These are phyloP conservation scores for Colletotrichum sidae DNA, from an alignment of 2,329 filamentous ascomycete genomes.

Conservation along the genomic window DNA sequence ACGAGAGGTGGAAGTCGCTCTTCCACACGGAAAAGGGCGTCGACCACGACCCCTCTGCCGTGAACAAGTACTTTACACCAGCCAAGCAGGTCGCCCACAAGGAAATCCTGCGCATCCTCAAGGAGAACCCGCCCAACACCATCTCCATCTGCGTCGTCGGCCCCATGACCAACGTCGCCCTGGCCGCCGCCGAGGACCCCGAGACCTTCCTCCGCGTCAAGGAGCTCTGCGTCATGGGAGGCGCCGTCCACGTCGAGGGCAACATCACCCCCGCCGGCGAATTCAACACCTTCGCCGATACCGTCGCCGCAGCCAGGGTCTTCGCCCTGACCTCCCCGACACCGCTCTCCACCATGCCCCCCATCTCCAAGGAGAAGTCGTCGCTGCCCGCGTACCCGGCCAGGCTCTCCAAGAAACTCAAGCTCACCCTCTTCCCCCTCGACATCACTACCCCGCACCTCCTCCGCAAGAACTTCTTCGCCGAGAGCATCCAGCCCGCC, in stretches of 20 bases:
- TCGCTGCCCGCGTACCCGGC: conserved; percentile 72
- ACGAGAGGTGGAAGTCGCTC: conserved; percentile 78
- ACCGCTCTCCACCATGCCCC: conserved; percentile 85
- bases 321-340: conserved; percentile 80
- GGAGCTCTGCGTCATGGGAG: conserved; percentile 96
- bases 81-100: conserved; percentile 80
- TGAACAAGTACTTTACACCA: conserved; percentile 76
- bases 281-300: conserved; percentile 95
- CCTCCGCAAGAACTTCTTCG: conserved; percentile 71
- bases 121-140: conserved; percentile 83
- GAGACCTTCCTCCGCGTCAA: conserved; percentile 90
- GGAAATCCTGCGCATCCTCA: conserved; percentile 89
- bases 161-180: conserved; percentile 91
- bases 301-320: conserved; percentile 79
- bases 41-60: conserved; percentile 47
- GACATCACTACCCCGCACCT: conserved; percentile 81
- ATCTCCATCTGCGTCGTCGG: conserved; percentile 93
- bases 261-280: conserved; percentile 90
- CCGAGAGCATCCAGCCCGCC: conserved; percentile 63
- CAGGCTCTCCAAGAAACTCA: conserved; percentile 71
- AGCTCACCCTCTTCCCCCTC: conserved; percentile 78
- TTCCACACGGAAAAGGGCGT: conserved; percentile 61
- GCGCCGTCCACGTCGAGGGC: conserved; percentile 80
- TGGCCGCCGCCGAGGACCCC: conserved; percentile 88
- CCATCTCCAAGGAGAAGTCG: conserved; percentile 63